These are phyloP conservation scores for Talaromyces sp. DNA, from an alignment of 2,329 filamentous ascomycete genomes.

Conservation along the genomic window DNA sequence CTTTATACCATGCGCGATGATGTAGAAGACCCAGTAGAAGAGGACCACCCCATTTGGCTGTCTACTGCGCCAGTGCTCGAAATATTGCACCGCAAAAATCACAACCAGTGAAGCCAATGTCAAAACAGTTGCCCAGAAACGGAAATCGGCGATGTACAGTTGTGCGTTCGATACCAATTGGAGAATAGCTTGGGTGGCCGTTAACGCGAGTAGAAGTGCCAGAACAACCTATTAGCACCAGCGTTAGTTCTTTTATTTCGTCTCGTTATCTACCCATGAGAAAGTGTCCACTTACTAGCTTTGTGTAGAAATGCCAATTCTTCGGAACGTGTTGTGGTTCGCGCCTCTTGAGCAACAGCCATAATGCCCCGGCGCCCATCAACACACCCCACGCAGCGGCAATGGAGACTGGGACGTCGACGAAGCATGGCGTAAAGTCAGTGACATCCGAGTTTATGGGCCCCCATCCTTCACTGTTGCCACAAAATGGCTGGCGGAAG, in stretches of 20 bases:
- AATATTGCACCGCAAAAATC: conserved; percentile 76
- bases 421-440: conserved; percentile 96
- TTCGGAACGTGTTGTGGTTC: conserved; percentile 66
- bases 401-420: conserved; percentile 80
- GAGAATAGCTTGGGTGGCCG: conserved; percentile 68
- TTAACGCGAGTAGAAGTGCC: conserved; percentile 63
- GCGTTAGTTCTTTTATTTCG: conserved; percentile 9
- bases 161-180: conserved; percentile 68
- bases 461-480: conserved; percentile 91
- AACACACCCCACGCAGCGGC: conserved; percentile 78
- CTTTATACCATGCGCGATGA: conserved; percentile 76
- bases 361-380: conserved; percentile 71
- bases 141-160: conserved; percentile 76
- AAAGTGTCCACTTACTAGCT: conserved; percentile 63
- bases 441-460: conserved; percentile 81
- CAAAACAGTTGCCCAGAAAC: conserved; percentile 75
- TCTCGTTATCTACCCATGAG: background rate
- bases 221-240: conserved; percentile 55
- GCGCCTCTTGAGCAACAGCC: conserved; percentile 71
- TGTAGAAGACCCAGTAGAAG: conserved; percentile 86
- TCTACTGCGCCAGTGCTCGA: conserved; percentile 77
- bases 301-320: conserved; percentile 90
- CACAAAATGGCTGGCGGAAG: conserved; percentile 68
- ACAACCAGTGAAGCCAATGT: conserved; percentile 70
- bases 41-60: conserved; percentile 84